Evolutionary conservation across 495 filamentous ascomycete genomes (phyloP).

Genomic region (Aspergillus nidulans): DNA sequence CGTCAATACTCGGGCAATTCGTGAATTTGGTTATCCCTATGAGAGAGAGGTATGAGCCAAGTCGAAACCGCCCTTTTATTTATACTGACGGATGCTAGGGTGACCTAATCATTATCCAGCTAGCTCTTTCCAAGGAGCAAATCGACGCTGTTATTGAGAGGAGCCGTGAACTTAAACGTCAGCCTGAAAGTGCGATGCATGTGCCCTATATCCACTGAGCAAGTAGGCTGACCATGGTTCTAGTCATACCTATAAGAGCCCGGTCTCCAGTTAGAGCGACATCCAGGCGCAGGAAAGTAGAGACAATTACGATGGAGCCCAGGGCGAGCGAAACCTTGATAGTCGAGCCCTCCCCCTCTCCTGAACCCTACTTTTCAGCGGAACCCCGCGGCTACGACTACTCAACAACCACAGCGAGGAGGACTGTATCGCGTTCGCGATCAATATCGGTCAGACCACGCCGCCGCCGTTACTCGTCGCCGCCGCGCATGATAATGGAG

Average conservation of each 20-base stretch:
- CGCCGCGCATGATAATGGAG: slow-evolving; percentile 20
- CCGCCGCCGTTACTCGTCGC: slow-evolving; percentile 31
- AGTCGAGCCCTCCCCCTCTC: slow-evolving; percentile 29
- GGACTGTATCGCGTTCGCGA: slow-evolving; percentile 33
- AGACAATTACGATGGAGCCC: slow-evolving; percentile 26
- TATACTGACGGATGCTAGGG: slow-evolving; percentile 45
- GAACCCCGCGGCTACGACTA: slow-evolving; percentile 23
- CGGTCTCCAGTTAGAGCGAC: slow-evolving; percentile 26
- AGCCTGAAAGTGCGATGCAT: slow-evolving; percentile 30
- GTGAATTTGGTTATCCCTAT: slow-evolving; percentile 81
- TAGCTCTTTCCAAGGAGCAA: slow-evolving; percentile 79
- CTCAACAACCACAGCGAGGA: slow-evolving; percentile 23
- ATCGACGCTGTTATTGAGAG: slow-evolving; percentile 83
- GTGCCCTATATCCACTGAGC: not conserved
- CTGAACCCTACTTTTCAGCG: slow-evolving; percentile 24
- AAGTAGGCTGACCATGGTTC: slow-evolving; percentile 4
- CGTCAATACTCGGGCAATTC: slow-evolving; percentile 70
- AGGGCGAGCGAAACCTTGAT: slow-evolving; percentile 26
- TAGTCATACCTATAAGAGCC: slow-evolving; percentile 28
- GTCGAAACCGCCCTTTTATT: not conserved
- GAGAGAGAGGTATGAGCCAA: slow-evolving; percentile 64
- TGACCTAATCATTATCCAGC: slow-evolving; percentile 69
- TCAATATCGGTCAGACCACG: slow-evolving; percentile 35
- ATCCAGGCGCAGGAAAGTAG: slow-evolving; percentile 26
- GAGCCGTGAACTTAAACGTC: slow-evolving; percentile 60